phyloP scores from a whole-genome alignment of 2,329 filamentous ascomycete species.

The Talaromyces sp. region DNA sequence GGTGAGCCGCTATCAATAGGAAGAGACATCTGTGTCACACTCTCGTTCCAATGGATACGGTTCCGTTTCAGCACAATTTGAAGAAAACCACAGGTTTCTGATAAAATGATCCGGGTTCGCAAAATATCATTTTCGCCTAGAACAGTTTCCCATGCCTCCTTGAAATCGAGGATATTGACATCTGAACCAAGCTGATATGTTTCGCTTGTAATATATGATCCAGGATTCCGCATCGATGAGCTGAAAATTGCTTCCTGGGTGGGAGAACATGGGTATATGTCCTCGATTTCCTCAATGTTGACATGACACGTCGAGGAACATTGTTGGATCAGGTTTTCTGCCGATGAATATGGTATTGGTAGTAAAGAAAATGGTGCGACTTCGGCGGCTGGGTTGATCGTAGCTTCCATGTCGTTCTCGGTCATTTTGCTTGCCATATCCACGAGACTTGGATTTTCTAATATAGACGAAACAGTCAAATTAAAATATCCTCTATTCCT shows the following conservation, averaged over 20 bases:
- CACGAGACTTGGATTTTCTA: not conserved
- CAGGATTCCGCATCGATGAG: conserved; percentile 27
- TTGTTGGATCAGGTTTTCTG: not conserved
- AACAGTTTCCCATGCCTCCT: not conserved
- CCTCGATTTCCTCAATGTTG: not conserved
- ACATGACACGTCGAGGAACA: not conserved
- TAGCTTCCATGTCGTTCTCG: too few relatives aligned
- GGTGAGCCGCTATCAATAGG: conserved; percentile 13
- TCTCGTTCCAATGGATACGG: conserved; percentile 13
- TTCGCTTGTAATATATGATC: conserved; percentile 32
- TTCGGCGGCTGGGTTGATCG: too few relatives aligned
- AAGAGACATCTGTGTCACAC: conserved; percentile 15
- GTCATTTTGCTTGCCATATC: not conserved
- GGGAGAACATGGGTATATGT: not conserved
- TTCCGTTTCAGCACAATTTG: conserved; percentile 22
- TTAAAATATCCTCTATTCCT: not conserved
- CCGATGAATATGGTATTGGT: not conserved
- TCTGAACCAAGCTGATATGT: conserved; percentile 19
- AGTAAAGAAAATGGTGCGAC: not conserved
- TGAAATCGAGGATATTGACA: conserved; percentile 20
- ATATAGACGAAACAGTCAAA: not conserved
- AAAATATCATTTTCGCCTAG: conserved; percentile 27
- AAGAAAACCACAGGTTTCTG: conserved; percentile 16
- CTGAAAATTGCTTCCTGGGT: conserved; percentile 13
- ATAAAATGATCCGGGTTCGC: conserved; percentile 31